These are phyloP conservation scores for Pythium brachiatum DNA, from an alignment of 352 stramenopile species.

Conservation along the genomic window DNA sequence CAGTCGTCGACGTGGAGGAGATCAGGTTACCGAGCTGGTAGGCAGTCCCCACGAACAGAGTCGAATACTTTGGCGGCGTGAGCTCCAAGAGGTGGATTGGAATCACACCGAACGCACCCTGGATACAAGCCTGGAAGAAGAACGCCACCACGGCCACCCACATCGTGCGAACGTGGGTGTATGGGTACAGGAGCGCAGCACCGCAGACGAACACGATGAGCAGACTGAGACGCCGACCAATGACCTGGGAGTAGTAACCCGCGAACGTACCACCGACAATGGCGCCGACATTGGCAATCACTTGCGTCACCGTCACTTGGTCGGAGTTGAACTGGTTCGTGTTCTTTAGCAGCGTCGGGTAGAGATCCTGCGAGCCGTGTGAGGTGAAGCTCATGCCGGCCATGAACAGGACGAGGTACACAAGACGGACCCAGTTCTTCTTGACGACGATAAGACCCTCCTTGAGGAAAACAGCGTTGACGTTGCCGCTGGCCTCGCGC, in stretches of 20 bases:
- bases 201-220: slow-evolving; percentile 32
- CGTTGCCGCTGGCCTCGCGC: too few species aligned
- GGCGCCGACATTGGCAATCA: slow-evolving; percentile 47
- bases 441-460: slow-evolving; percentile 43
- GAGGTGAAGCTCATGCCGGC: slow-evolving; percentile 48
- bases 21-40: slow-evolving; percentile 62
- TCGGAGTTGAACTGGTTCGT: slow-evolving; percentile 44
- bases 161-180: slow-evolving; percentile 36
- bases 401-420: slow-evolving; percentile 45
- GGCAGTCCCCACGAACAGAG: slow-evolving; percentile 43
- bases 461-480: slow-evolving; percentile 30
- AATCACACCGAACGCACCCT: slow-evolving; percentile 55
- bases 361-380: slow-evolving; percentile 48
- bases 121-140: slow-evolving; percentile 49
- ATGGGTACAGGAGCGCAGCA: slow-evolving; percentile 45
- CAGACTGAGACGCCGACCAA: slow-evolving; percentile 48
- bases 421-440: slow-evolving; percentile 42
- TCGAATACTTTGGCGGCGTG: slow-evolving; percentile 46
- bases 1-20: slow-evolving; percentile 49
- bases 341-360: slow-evolving; percentile 56
- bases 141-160: slow-evolving; percentile 29
- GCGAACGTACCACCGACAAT: slow-evolving; percentile 43
- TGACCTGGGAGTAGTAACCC: slow-evolving; percentile 57
- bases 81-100: slow-evolving; percentile 61
- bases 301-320: slow-evolving; percentile 49